phyloP scores from a whole-genome alignment of 208 protist species.

The Acanthamoeba healyi region DNA sequence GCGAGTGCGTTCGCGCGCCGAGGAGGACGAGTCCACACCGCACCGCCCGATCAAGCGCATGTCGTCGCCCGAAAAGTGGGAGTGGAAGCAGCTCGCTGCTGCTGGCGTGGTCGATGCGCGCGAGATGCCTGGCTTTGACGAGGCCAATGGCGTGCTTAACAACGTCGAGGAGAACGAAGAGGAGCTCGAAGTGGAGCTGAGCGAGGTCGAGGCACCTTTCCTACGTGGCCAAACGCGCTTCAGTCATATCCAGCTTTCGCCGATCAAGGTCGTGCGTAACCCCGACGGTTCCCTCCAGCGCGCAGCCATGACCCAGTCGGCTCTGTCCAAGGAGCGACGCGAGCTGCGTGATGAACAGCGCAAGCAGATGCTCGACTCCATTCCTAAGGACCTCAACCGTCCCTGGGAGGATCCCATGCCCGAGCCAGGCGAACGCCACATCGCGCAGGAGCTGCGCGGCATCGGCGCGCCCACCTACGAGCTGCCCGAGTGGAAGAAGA shows the following conservation, averaged over 20 bases:
- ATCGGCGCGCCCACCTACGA: conserved; percentile 91
- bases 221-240: conserved; percentile 85
- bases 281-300: conserved; percentile 94
- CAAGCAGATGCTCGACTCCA: conserved; percentile 86
- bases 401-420: conserved; percentile 92
- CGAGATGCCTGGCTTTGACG: conserved; percentile 90
- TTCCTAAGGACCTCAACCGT: conserved; percentile 89
- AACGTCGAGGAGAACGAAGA: conserved; percentile 88
- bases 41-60: conserved; percentile 84
- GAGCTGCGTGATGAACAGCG: conserved; percentile 87
- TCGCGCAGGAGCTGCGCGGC: conserved; percentile 90
- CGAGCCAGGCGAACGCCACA: conserved; percentile 85
- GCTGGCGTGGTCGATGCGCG: conserved; percentile 88
- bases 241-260: conserved; percentile 78
- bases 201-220: conserved; percentile 94
- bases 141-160: conserved; percentile 81
- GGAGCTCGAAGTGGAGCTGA: conserved; percentile 94
- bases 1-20: not conserved
- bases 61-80: conserved; percentile 91
- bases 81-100: conserved; percentile 90
- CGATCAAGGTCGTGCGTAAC: conserved; percentile 92
- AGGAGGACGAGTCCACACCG: conserved; percentile 42
- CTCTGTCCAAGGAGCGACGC: conserved; percentile 92
- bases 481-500: conserved; percentile 77
- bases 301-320: conserved; percentile 91